Conservation (phyloP, 2,329 filamentous ascomycete genomes). For the Talaromyces amestolkiae region DNA sequence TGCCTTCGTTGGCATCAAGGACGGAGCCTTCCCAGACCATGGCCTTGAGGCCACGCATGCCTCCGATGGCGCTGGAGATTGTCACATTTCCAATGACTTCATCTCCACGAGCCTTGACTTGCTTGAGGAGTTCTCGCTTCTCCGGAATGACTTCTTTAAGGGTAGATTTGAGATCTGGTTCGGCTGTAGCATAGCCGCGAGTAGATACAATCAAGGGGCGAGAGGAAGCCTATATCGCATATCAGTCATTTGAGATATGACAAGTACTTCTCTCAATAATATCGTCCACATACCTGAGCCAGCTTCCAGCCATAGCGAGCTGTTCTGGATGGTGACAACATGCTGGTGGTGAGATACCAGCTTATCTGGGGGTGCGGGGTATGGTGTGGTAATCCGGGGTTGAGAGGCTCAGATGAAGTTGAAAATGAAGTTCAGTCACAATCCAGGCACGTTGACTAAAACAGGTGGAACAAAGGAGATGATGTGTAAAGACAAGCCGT, state of each 20-base stretch:
- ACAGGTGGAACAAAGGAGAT: not conserved
- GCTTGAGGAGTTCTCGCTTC: conserved; percentile 89
- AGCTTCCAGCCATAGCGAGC: conserved; percentile 39
- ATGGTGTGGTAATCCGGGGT: conserved; percentile 8
- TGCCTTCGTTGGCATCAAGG: conserved; percentile 92
- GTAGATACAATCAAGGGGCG: conserved; percentile 23
- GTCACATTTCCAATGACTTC: conserved; percentile 90
- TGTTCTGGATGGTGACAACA: conserved; percentile 39
- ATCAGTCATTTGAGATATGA: not conserved
- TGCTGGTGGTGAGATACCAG: conserved; percentile 20
- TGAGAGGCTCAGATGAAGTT: not conserved
- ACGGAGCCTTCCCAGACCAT: conserved; percentile 99
- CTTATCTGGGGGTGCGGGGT: conserved; percentile 18
- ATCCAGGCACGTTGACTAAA: not conserved
- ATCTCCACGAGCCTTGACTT: conserved; percentile 80
- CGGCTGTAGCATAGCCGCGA: conserved; percentile 59
- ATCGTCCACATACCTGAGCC: conserved; percentile 31
- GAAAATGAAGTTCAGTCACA: not conserved
- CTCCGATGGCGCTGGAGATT: conserved; percentile 88
- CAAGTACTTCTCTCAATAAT: not conserved
- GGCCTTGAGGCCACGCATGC: conserved; percentile 95
- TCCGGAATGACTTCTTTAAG: conserved; percentile 81
- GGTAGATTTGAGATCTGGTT: conserved; percentile 85
- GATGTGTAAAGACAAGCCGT: not conserved
- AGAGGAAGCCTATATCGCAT: conserved; percentile 18